phyloP scores from a whole-genome alignment of 202 grass and related monocot genomes.

The Cymbopogon flexuosus region DNA sequence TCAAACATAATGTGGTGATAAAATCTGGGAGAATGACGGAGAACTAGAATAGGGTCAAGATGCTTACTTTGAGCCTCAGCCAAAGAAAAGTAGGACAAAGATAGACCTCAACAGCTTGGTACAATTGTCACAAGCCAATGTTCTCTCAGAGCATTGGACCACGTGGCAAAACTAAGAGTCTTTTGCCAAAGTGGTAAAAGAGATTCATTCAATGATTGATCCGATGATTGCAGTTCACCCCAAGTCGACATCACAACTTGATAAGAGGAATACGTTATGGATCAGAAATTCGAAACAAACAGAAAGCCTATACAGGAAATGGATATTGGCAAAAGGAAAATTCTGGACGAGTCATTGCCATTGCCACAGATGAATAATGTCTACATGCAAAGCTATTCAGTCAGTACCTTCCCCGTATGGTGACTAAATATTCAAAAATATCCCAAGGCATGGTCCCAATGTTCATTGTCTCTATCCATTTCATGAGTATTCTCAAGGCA shows the following conservation, averaged over 20 bases:
- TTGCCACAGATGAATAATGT: conserved; percentile 14
- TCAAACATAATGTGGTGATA: conserved; percentile 52
- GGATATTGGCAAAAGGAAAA: conserved; percentile 38
- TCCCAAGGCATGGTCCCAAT: conserved; percentile 2
- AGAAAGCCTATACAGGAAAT: conserved; percentile 35
- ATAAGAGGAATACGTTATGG: conserved; percentile 63
- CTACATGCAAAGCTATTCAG: conserved; percentile 27
- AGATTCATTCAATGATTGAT: conserved; percentile 92
- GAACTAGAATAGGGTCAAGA: conserved; percentile 50
- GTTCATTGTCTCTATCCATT: conserved; percentile 26
- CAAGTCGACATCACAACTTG: conserved; percentile 48
- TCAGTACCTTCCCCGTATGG: conserved; percentile 26
- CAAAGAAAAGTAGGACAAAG: conserved; percentile 57
- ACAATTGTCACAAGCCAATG: conserved; percentile 27
- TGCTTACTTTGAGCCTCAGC: conserved; percentile 50
- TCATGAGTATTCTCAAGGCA: conserved; percentile 10
- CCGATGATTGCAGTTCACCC: conserved; percentile 47
- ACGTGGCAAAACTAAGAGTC: conserved; percentile 32
- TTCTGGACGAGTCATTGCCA: conserved; percentile 13
- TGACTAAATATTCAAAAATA: conserved; percentile 9
- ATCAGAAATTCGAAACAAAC: conserved; percentile 45
- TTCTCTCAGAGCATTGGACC: conserved; percentile 36
- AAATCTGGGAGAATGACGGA: conserved; percentile 51
- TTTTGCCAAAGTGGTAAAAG: conserved; percentile 44
- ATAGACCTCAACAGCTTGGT: conserved; percentile 36